phyloP scores from a whole-genome alignment of 164 flowering plant genomes.

The Tinospora cordifolia region DNA sequence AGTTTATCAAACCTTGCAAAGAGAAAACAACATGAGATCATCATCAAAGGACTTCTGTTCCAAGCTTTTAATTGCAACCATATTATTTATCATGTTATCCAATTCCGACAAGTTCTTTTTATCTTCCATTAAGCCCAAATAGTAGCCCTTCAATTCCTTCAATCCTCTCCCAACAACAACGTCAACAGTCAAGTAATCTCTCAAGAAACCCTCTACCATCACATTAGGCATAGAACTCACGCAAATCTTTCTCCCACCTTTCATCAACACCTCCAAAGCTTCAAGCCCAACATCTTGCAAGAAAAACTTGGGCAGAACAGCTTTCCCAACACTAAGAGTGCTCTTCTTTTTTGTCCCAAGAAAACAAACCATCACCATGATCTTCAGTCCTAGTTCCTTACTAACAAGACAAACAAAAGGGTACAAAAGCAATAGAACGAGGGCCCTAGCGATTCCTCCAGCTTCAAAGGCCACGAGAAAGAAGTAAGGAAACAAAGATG shows the following conservation, averaged over 20 bases:
- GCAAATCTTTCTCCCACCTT: slow-evolving; percentile 27
- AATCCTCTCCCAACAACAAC: slow-evolving; percentile 37
- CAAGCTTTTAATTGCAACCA: too few species aligned
- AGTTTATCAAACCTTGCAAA: too few species aligned
- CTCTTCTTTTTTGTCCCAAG: slow-evolving; percentile 35
- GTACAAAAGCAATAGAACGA: slow-evolving; percentile 34
- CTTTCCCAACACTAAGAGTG: slow-evolving; percentile 35
- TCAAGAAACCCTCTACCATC: slow-evolving; percentile 56
- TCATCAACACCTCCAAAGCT: slow-evolving; percentile 36
- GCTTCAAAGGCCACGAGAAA: slow-evolving; percentile 55
- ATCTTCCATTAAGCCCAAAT: slow-evolving; percentile 35
- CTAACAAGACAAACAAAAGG: slow-evolving; percentile 36
- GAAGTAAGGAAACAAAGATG: slow-evolving; percentile 56
- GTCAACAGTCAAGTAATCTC: slow-evolving; percentile 42
- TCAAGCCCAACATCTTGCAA: slow-evolving; percentile 43
- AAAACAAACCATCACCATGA: slow-evolving; percentile 52
- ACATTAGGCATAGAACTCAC: slow-evolving; percentile 43
- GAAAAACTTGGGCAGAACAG: slow-evolving; percentile 58
- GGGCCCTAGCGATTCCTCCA: slow-evolving; percentile 44
- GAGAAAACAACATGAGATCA: too few species aligned
- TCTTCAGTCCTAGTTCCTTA: slow-evolving; percentile 25
- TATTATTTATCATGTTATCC: too few species aligned
- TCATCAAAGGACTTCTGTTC: too few species aligned
- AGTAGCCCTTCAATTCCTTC: slow-evolving; percentile 30
- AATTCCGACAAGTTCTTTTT: too few species aligned